Conservation (phyloP, 768 basidiomycete species). For the Boletus subparvulus region DNA sequence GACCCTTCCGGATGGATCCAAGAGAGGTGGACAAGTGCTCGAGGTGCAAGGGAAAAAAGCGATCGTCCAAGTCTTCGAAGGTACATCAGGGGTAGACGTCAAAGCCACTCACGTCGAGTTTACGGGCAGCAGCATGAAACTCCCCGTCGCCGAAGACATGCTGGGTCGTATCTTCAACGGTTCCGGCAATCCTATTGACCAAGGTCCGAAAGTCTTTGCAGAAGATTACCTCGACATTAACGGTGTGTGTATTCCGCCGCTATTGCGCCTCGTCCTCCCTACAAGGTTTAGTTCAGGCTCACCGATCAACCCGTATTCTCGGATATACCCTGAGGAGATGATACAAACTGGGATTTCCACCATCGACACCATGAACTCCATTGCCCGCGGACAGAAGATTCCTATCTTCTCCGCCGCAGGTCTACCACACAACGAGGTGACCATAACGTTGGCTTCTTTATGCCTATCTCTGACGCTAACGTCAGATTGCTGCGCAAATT, state of each 20-base stretch:
- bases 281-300: constrained; percentile 59
- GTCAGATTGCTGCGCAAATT: constrained; percentile 97
- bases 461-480: constrained; percentile 23
- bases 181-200: constrained; percentile 95
- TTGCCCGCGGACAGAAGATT: constrained; percentile 99
- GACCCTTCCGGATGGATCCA: constrained; percentile 92
- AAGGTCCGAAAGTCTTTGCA: constrained; percentile 98
- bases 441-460: constrained; percentile 22
- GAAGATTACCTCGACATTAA: constrained; percentile 99
- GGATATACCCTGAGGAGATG: constrained; percentile 99
- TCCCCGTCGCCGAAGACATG: constrained; percentile 99
- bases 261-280: constrained; percentile 1
- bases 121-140: constrained; percentile 97
- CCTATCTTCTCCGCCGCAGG: constrained; percentile 99
- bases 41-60: constrained; percentile 99
- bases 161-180: constrained; percentile 99
- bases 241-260: constrained; percentile 52
- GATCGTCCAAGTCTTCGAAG: constrained; percentile 99
- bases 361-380: constrained; percentile 97
- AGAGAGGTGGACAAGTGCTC: constrained; percentile 94
- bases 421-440: constrained; percentile 96
- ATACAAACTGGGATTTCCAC: constrained; percentile 99
- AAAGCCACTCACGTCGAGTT: constrained; percentile 97
- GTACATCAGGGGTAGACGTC: constrained; percentile 96
- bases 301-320: constrained; percentile 96